A percentile compares a stretch with the other conserved stretches of the same genome.
Evolutionary conservation across 2,329 filamentous ascomycete genomes (phyloP).

Genomic region (Fusarium sororula): DNA sequence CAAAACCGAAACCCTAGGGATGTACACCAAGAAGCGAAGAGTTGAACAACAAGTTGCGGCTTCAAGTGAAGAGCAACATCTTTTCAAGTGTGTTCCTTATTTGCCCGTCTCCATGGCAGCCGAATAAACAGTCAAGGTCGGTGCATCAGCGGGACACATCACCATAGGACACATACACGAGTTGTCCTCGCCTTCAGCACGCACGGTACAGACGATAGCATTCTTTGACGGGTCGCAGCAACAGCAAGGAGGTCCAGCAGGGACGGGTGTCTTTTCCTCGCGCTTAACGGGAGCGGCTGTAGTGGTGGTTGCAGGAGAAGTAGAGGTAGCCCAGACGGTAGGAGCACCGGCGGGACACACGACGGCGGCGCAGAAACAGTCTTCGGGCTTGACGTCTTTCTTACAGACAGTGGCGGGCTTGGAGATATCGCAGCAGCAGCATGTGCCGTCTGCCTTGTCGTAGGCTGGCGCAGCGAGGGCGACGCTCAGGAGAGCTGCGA

Average conservation of each 20-base stretch:
- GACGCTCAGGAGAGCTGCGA: constrained; percentile 36
- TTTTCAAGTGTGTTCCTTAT: background rate
- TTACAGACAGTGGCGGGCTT: constrained; percentile 40
- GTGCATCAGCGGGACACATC: constrained; percentile 28
- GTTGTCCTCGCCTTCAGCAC: constrained; percentile 18
- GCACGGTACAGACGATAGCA: constrained; percentile 33
- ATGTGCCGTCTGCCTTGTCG: constrained; percentile 25
- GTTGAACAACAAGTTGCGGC: background rate
- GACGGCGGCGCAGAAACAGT: constrained; percentile 42
- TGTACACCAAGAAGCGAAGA: constrained; percentile 23
- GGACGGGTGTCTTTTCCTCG: background rate
- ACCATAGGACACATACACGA: constrained; percentile 35
- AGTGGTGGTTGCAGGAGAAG: background rate
- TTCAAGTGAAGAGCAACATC: background rate
- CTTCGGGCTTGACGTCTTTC: constrained; percentile 7
- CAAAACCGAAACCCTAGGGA: constrained; percentile 2
- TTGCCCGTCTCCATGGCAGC: constrained; percentile 8
- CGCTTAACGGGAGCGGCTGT: constrained; percentile 5
- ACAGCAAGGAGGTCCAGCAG: constrained; percentile 27
- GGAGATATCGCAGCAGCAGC: constrained; percentile 49
- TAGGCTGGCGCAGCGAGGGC: constrained; percentile 32
- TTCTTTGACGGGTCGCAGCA: constrained; percentile 32
- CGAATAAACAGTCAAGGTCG: constrained; percentile 27
- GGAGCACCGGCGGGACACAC: constrained; percentile 36
- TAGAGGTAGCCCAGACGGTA: constrained; percentile 12